These are phyloP conservation scores for Arthromyces matolae DNA, from an alignment of 768 basidiomycete genomes.

Conservation along the genomic window DNA sequence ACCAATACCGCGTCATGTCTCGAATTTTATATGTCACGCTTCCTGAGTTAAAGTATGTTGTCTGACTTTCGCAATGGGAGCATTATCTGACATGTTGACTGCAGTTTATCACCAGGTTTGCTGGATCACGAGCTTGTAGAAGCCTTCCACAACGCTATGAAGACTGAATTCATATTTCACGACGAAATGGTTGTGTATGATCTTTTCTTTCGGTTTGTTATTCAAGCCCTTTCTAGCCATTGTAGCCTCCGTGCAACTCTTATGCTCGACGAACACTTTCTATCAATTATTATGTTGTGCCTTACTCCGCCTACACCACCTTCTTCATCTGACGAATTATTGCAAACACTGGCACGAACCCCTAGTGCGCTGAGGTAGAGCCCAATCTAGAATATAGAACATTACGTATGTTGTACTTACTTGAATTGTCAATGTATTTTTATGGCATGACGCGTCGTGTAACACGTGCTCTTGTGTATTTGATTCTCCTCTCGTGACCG, in stretches of 20 bases:
- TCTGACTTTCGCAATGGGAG: too few relatives aligned
- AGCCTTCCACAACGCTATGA: neutral
- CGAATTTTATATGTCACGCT: constrained; percentile 6
- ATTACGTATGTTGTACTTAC: too few relatives aligned
- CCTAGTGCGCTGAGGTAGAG: too few relatives aligned
- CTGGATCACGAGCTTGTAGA: constrained; percentile 2
- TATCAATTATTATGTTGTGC: constrained; percentile 5
- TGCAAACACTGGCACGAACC: too few relatives aligned
- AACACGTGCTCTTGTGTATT: constrained; percentile 1
- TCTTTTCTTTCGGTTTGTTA: constrained; percentile 9
- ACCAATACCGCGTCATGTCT: constrained; percentile 7
- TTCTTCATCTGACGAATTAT: constrained; percentile 4
- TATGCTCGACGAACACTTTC: constrained; percentile 10
- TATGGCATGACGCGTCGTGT: neutral
- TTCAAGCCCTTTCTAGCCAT: constrained; percentile 4
- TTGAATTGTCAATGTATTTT: neutral
- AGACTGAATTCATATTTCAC: neutral
- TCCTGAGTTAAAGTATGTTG: constrained; percentile 2
- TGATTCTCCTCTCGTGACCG: constrained; percentile 2
- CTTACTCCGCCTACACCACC: constrained; percentile 3
- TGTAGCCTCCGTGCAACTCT: constrained; percentile 6
- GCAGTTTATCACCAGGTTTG: constrained; percentile 6
- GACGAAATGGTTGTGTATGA: neutral
- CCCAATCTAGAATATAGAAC: too few relatives aligned
- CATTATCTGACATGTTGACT: too few relatives aligned